Percentiles rank a stretch among this genome's conserved stretches.
phyloP scores from a whole-genome alignment of 179 eudicot genomes.

The Beta corolliflora region DNA sequence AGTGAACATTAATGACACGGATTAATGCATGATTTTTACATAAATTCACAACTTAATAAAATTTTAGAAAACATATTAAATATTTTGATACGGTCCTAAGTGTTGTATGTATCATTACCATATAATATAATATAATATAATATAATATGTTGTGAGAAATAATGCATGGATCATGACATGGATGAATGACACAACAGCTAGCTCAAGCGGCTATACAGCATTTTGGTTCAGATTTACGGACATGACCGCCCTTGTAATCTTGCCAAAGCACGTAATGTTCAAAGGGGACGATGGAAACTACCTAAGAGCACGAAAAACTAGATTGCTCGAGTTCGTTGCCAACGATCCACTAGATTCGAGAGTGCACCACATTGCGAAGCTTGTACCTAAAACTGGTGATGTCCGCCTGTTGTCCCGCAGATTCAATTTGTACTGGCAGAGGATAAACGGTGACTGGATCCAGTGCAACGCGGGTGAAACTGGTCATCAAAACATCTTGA shows the following conservation, averaged over 20 bases:
- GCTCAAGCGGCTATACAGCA: fast-evolving
- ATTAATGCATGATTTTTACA: no score
- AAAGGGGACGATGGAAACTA: background rate
- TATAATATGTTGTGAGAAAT: background rate
- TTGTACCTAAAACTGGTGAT: background rate
- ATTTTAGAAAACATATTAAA: no score
- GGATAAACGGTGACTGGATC: background rate
- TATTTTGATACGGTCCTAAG: no score
- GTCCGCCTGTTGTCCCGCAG: background rate
- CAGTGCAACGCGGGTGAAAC: background rate
- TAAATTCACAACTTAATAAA: no score
- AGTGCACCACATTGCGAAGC: background rate
- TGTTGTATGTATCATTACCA: no score
- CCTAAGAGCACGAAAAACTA: background rate
- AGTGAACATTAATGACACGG: no score
- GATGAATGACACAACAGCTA: background rate
- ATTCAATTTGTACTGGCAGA: background rate
- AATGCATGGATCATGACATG: background rate
- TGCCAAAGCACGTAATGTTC: background rate
- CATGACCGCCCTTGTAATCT: background rate
- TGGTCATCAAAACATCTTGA: no score
- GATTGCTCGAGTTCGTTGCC: background rate
- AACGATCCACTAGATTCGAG: background rate
- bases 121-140: no score
- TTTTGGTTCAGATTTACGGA: background rate